Percentiles rank a stretch among this genome's conserved stretches.
These are phyloP conservation scores for Neurospora sp. DNA, from an alignment of 2,329 filamentous ascomycete species.

Conservation along the genomic window DNA sequence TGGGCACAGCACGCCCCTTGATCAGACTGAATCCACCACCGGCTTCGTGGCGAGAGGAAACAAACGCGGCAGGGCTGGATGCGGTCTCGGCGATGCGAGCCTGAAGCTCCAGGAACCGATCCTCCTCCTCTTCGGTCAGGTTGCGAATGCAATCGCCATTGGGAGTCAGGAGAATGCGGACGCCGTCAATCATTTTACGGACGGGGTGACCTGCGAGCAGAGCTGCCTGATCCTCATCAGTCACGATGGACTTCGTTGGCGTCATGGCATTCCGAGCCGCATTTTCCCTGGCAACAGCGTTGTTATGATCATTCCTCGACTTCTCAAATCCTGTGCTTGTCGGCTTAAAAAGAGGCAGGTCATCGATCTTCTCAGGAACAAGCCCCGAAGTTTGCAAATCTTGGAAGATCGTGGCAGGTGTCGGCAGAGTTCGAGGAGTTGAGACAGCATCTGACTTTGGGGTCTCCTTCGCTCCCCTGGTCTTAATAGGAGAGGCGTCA, in stretches of 20 bases:
- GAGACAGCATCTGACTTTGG: not conserved
- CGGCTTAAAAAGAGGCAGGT: slow-evolving; percentile 31
- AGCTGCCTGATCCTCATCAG: slow-evolving; percentile 42
- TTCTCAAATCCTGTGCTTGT: slow-evolving; percentile 23
- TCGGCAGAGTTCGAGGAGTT: slow-evolving; percentile 16
- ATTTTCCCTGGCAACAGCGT: slow-evolving; percentile 5
- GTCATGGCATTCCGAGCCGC: slow-evolving; percentile 21
- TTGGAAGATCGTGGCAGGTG: slow-evolving; percentile 27
- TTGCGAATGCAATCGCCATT: slow-evolving; percentile 69
- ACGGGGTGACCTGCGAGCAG: slow-evolving; percentile 49
- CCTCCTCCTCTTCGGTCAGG: slow-evolving; percentile 57
- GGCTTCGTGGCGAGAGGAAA: slow-evolving; percentile 44
- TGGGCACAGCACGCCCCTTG: slow-evolving; percentile 54
- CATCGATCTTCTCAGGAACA: slow-evolving; percentile 23
- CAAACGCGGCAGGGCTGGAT: slow-evolving; percentile 44
- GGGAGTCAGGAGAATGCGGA: slow-evolving; percentile 62
- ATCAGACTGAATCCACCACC: slow-evolving; percentile 51
- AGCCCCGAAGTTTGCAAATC: slow-evolving; percentile 25
- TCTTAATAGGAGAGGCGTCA: slow-evolving; percentile 5
- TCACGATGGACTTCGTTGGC: slow-evolving; percentile 37
- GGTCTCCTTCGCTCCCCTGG: not conserved
- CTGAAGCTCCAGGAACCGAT: slow-evolving; percentile 61
- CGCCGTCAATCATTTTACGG: slow-evolving; percentile 52
- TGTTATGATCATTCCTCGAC: slow-evolving; percentile 19
- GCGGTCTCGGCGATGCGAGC: slow-evolving; percentile 40